phyloP scores from a whole-genome alignment of 257 asterid genomes.

The Nicotiana undulata region DNA sequence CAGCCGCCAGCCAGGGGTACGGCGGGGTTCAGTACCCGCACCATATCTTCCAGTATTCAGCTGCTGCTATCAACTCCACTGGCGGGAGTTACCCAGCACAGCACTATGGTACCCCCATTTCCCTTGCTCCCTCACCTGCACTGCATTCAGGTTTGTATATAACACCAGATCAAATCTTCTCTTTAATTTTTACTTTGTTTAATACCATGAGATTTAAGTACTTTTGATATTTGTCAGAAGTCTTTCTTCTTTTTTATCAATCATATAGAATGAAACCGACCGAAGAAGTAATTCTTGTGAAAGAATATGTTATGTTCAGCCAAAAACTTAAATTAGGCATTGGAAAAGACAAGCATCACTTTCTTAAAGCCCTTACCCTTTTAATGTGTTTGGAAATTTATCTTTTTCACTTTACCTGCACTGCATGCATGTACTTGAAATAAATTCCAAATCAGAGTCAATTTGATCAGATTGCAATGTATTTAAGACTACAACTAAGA shows the following conservation, averaged over 20 bases:
- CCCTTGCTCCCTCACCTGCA: conserved; percentile 66
- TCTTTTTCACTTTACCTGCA: too few relatives aligned
- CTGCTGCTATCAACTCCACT: conserved; percentile 40
- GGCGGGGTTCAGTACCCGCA: conserved; percentile 65
- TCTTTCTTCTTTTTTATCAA: not conserved
- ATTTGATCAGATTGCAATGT: not conserved
- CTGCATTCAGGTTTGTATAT: conserved; percentile 72
- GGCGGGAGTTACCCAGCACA: conserved; percentile 47
- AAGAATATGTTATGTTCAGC: not conserved
- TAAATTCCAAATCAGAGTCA: not conserved
- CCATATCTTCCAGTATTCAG: conserved; percentile 67
- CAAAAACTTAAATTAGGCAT: not conserved
- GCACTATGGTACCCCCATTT: conserved; percentile 72
- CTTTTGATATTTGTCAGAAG: not conserved
- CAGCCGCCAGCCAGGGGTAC: conserved; percentile 44
- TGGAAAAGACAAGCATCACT: too few relatives aligned
- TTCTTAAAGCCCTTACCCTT: too few relatives aligned
- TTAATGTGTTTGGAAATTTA: too few relatives aligned
- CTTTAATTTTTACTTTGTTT: not conserved
- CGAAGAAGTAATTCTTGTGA: not conserved
- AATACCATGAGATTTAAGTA: not conserved
- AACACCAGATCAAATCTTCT: not conserved
- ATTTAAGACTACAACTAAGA: not conserved
- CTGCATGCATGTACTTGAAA: too few relatives aligned
- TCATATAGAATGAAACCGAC: not conserved